Evolutionary conservation across 2,329 filamentous ascomycete genomes (phyloP).

Genomic region (Harringtonia aguacate): DNA sequence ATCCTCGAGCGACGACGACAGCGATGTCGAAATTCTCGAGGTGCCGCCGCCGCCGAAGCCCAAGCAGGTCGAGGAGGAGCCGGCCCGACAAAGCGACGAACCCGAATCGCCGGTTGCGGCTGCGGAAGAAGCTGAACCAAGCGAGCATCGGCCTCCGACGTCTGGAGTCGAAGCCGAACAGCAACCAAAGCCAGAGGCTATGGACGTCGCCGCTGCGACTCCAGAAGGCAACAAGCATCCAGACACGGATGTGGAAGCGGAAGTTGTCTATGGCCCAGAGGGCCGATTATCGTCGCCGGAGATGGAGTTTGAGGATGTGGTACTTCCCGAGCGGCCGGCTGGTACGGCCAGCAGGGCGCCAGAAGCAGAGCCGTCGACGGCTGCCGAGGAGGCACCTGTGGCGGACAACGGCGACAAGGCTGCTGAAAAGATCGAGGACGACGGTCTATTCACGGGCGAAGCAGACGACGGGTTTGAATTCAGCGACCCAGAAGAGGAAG

Average conservation of each 20-base stretch:
- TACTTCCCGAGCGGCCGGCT: neutral
- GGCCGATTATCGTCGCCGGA: constrained; percentile 12
- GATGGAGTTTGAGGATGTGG: constrained; percentile 27
- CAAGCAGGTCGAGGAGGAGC: no score
- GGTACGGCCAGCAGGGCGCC: neutral
- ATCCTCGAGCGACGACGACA: constrained; percentile 44
- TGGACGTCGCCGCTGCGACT: no score
- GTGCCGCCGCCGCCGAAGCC: constrained; percentile 23
- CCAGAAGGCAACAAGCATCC: neutral
- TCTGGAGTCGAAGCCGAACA: neutral
- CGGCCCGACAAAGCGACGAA: no score
- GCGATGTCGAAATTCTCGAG: constrained; percentile 48
- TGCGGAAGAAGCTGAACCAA: no score
- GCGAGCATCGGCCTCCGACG: no score
- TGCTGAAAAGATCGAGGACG: constrained; percentile 1
- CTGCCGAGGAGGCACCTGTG: no score
- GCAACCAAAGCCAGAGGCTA: neutral
- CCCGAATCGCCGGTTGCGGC: no score
- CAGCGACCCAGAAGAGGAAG: constrained; percentile 86
- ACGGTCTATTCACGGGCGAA: constrained; percentile 14
- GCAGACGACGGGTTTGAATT: constrained; percentile 52
- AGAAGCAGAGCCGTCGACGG: neutral
- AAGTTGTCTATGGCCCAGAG: neutral
- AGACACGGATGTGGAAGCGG: neutral
- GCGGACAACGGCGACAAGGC: no score